phyloP scores from a whole-genome alignment of 2,329 filamentous ascomycete genomes.

The Diaporthe amygdali region DNA sequence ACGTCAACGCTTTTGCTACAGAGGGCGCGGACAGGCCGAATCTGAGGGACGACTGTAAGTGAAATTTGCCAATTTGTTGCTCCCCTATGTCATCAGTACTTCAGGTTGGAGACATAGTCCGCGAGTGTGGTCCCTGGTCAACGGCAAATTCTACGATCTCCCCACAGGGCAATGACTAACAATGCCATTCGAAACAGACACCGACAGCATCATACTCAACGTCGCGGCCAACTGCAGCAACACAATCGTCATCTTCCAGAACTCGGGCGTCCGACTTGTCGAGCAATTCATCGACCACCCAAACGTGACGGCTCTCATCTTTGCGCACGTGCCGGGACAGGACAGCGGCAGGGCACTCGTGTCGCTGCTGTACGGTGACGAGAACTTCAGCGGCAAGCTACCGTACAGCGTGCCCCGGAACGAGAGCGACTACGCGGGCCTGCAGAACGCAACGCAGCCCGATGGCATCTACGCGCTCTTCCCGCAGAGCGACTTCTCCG shows the following conservation, averaged over 20 bases:
- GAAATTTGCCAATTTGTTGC: not conserved
- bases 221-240: conserved; percentile 65
- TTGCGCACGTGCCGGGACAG: conserved; percentile 68
- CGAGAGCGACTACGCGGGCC: conserved; percentile 57
- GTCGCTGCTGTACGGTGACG: conserved; percentile 61
- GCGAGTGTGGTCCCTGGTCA: too few species aligned
- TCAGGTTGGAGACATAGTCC: not conserved
- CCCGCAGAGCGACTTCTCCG: conserved; percentile 53
- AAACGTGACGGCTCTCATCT: conserved; percentile 68
- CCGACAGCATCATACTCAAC: conserved; percentile 59
- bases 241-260: conserved; percentile 70
- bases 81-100: not conserved
- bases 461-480: conserved; percentile 57
- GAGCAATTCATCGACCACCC: conserved; percentile 66
- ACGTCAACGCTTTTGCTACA: conserved; percentile 70
- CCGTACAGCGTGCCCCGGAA: conserved; percentile 65
- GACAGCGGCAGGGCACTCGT: conserved; percentile 62
- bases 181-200: conserved; percentile 36
- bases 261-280: conserved; percentile 63
- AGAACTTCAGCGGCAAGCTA: conserved; percentile 61
- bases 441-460: conserved; percentile 44
- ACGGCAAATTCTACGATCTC: not conserved
- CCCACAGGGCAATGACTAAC: not conserved
- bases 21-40: conserved; percentile 71
- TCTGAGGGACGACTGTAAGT: conserved; percentile 63